Conservation (phyloP, 2,329 filamentous ascomycete species). For the Colletotrichum tanaceti region DNA sequence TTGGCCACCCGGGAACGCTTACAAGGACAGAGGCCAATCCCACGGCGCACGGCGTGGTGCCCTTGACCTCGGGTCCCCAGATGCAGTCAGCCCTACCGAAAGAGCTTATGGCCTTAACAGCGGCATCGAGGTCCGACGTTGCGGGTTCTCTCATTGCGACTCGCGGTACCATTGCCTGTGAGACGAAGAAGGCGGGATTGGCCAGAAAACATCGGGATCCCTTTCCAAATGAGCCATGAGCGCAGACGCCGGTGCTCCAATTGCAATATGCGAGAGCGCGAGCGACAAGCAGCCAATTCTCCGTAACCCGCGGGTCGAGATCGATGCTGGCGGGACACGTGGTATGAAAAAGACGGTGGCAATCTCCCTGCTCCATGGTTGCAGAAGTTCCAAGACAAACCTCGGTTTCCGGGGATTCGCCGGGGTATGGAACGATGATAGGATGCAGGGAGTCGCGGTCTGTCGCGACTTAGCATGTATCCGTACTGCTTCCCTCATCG, state of each 20-base stretch:
- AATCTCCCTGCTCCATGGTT: conserved; percentile 8
- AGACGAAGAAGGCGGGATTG: background rate
- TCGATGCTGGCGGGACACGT: conserved; percentile 34
- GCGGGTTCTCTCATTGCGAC: background rate
- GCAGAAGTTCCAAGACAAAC: conserved; percentile 4
- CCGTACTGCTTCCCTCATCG: no score
- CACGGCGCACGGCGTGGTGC: conserved; percentile 2
- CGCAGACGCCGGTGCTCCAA: background rate
- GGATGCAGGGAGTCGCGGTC: no score
- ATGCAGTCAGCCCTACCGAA: conserved; percentile 36
- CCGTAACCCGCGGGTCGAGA: conserved; percentile 21
- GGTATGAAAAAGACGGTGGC: conserved; percentile 16
- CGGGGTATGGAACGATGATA: background rate
- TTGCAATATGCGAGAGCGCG: conserved; percentile 3
- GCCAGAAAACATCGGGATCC: background rate
- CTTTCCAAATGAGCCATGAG: conserved; percentile 4
- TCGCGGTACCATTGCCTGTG: background rate
- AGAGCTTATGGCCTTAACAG: background rate
- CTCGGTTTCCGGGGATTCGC: background rate
- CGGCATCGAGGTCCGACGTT: background rate
- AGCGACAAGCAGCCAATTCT: conserved; percentile 12
- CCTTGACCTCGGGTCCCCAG: conserved; percentile 6
- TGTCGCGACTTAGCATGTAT: background rate
- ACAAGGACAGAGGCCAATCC: conserved; percentile 33
- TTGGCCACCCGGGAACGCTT: conserved; percentile 9